Base-by-base conservation (phyloP, 768 basidiomycete species). In the Coprinopsis cinerea region DNA sequence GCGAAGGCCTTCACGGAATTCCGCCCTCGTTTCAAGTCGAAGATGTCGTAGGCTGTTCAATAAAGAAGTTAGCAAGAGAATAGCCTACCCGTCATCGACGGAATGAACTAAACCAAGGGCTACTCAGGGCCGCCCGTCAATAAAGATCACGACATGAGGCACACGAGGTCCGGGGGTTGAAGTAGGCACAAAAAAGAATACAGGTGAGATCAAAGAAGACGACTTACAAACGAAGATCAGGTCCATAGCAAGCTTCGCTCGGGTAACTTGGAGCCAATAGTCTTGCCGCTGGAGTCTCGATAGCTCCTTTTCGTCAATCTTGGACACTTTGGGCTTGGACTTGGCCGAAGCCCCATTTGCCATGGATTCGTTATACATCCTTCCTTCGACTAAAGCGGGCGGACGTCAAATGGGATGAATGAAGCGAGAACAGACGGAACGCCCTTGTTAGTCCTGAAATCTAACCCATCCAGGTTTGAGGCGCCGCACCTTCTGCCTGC, bases 161-260 rank as follows among this genome's bases (percentile, higher is more conserved):
- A 39, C 18, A 10, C 13, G 18, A 10, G 24, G 32, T 34, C 24
- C 11, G 26, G 22, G 42, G 49, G 51, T 56, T 46, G 44, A 47
- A 52, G 46, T 51, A 22, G 25, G 42, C 15, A 34, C 36, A 36
- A 45, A 20, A 37, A 40, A 30, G n/a, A n/a, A n/a, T 15, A 28
- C 37, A 44, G 34, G 20, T 40, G 39, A 44, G 35, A 43, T 49
- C 40, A 49, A 41, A 52, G 10, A n/a, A 30, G 17, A 55, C 50
- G 25, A 70, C 71, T 57, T 61, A 92, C 89, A 90, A 61, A 91
- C 90, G 67, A 92, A 92, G 59, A 90, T 79, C 53, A 92, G 68
- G 64, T 92, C 90, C 88, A 91, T 88, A 36, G 77, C 59, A 52
- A 92, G 69, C 70, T 92, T 92, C 48, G 73, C 69, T 51, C 84